These are phyloP conservation scores for Kodamaea hsintzibuensis DNA, from an alignment of 805 yeast species.

Conservation along the genomic window DNA sequence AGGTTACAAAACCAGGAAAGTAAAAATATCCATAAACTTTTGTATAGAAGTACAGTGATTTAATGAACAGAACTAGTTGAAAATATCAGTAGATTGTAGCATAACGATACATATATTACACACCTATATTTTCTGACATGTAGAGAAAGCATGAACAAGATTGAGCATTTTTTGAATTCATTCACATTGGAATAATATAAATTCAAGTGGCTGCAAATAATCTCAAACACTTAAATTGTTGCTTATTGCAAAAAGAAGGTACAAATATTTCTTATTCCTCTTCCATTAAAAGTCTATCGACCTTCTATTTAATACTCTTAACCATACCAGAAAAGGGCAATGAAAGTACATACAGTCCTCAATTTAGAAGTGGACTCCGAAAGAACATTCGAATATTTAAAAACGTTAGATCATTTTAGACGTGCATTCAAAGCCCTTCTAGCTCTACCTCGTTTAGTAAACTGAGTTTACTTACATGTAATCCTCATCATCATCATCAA, in stretches of 20 bases:
- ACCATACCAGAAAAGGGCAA: neutral
- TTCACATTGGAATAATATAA: too few relatives aligned
- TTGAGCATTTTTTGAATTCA: too few relatives aligned
- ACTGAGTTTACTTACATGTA: neutral
- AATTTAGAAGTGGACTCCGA: neutral
- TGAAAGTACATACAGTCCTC: neutral
- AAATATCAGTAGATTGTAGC: too few relatives aligned
- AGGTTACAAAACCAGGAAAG: neutral
- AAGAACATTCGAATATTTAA: neutral
- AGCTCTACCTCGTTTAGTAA: neutral
- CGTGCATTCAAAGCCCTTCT: neutral
- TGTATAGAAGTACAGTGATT: neutral
- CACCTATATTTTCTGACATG: too few relatives aligned
- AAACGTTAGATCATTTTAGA: neutral
- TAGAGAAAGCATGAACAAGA: too few relatives aligned
- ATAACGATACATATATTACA: too few relatives aligned
- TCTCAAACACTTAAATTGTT: too few relatives aligned
- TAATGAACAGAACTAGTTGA: too few relatives aligned
- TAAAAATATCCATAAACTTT: too few relatives aligned
- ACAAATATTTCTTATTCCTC: neutral
- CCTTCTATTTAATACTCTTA: neutral
- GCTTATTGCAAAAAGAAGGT: neutral
- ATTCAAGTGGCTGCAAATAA: neutral
- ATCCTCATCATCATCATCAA: constrained; percentile 64
- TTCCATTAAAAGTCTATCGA: neutral